These are phyloP conservation scores for Arabidopsis lyrata DNA, from an alignment of 441 rosid species.

Conservation along the genomic window DNA sequence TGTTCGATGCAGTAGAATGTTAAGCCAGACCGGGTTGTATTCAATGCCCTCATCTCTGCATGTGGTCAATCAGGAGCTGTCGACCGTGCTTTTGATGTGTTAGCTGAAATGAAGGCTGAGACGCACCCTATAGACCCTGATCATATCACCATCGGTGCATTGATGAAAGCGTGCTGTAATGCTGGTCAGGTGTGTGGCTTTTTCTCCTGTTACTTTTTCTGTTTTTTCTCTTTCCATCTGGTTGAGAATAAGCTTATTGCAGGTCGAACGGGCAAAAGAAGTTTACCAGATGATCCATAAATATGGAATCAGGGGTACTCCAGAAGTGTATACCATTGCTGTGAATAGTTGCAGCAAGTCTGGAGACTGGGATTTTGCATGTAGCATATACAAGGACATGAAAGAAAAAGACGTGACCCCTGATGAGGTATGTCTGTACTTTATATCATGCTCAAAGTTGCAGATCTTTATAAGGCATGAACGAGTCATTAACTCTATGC, in stretches of 20 bases:
- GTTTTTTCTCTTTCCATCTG: constrained; percentile 14
- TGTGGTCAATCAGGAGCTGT: constrained; percentile 97
- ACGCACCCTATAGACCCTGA: constrained; percentile 91
- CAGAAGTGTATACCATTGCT: constrained; percentile 92
- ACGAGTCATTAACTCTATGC: neutral
- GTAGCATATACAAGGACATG: constrained; percentile 76
- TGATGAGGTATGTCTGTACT: constrained; percentile 69
- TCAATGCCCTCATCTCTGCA: constrained; percentile 95
- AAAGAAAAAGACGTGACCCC: constrained; percentile 72
- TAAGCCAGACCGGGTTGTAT: constrained; percentile 98
- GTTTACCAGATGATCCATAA: constrained; percentile 77
- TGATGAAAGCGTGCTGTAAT: constrained; percentile 85
- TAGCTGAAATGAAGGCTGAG: constrained; percentile 90
- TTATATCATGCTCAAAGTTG: neutral
- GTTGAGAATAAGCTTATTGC: constrained; percentile 43
- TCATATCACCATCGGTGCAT: constrained; percentile 86
- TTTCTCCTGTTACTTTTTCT: constrained; percentile 32
- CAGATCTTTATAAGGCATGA: constrained; percentile 16
- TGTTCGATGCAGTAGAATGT: constrained; percentile 91
- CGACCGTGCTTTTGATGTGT: constrained; percentile 95
- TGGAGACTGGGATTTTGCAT: constrained; percentile 90
- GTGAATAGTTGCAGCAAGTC: constrained; percentile 79
- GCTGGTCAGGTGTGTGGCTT: constrained; percentile 78
- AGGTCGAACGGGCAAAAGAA: constrained; percentile 84
- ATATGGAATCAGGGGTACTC: constrained; percentile 83